phyloP scores from a whole-genome alignment of 257 asterid genomes.

The Nicotiana obtusifolia region DNA sequence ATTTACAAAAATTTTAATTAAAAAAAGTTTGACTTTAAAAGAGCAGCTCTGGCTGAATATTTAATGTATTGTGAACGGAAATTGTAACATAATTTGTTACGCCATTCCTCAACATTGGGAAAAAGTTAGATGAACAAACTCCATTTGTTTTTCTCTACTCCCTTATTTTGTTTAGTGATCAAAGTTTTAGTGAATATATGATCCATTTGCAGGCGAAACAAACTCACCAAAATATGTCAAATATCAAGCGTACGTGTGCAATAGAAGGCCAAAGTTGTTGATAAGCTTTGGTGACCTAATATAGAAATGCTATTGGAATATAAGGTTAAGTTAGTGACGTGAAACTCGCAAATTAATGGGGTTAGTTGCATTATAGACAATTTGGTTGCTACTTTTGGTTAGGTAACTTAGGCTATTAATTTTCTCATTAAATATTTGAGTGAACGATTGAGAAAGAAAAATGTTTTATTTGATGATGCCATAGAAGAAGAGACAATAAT shows the following conservation, averaged over 20 bases:
- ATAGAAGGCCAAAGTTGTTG: neutral
- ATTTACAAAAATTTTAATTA: too few relatives aligned
- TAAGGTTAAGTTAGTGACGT: neutral
- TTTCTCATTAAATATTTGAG: neutral
- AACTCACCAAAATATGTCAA: neutral
- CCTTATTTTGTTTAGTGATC: neutral
- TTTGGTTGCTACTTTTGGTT: neutral
- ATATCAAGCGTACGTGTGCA: neutral
- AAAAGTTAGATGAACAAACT: neutral
- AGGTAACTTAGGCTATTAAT: neutral
- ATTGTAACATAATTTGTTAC: neutral
- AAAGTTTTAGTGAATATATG: neutral
- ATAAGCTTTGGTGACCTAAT: neutral
- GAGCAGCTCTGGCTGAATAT: too few relatives aligned
- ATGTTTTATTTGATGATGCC: neutral
- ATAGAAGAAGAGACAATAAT: neutral
- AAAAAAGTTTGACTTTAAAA: too few relatives aligned
- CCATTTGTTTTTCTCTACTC: neutral
- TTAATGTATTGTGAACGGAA: neutral
- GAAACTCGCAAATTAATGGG: neutral
- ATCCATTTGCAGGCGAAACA: neutral
- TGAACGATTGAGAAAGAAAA: neutral
- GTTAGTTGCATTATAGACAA: neutral
- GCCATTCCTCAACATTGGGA: neutral
- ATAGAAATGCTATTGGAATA: neutral